Base-by-base conservation (phyloP, 495 filamentous ascomycete species). In the Chaetomium fimeti region DNA sequence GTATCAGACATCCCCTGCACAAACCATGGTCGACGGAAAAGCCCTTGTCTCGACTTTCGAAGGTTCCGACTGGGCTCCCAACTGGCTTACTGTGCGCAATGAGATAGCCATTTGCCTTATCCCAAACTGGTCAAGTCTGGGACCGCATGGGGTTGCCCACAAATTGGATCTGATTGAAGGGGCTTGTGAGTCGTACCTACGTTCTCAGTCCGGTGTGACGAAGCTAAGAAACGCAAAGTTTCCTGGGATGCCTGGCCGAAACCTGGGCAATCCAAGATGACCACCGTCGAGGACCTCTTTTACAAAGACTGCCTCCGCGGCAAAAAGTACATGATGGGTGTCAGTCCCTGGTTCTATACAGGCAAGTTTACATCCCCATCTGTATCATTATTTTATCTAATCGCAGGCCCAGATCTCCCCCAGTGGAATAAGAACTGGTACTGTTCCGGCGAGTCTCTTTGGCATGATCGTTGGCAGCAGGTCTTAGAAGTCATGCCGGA, bases 251-350 rank as follows among this genome's bases (percentile, higher is more conserved):
- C 88, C 4, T 93, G 90, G 90, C 88, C 89, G 0, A 73, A 77
- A 8, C 76, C 82, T 6, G 84, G 86, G 20, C 77, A 83, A 3
- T 70, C 75, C 1, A 76, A 81, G 38, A 88, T 87, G 72, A 76
- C 76, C 3, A 79, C 77, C 1, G 73, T 74, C 20, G 78, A 79
- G 28, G 89, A 92, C 65, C 63, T 72, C 22, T 73, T 77, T 0
- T 91, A 86, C 75, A 77, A 79, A 43, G 71, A 76, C 12, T 75
- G 73, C 20, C 72, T 83, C 9, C 58, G 64, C 5, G 81, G 79
- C 1, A 90, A 90, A 73, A 78, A 85, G 7, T 92, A 87, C 75
- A 91, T 92, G 89, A 91, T 91, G 89, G 83, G 85, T 18, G 85
- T 90, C 16, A 87, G 87, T 18, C 89, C 89, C 2, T 91, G 87